Evolutionary conservation across 2,329 filamentous ascomycete species (phyloP), one percentile per base, ranked within the genome.

Genomic region (Aurifilum marmelostoma): DNA sequence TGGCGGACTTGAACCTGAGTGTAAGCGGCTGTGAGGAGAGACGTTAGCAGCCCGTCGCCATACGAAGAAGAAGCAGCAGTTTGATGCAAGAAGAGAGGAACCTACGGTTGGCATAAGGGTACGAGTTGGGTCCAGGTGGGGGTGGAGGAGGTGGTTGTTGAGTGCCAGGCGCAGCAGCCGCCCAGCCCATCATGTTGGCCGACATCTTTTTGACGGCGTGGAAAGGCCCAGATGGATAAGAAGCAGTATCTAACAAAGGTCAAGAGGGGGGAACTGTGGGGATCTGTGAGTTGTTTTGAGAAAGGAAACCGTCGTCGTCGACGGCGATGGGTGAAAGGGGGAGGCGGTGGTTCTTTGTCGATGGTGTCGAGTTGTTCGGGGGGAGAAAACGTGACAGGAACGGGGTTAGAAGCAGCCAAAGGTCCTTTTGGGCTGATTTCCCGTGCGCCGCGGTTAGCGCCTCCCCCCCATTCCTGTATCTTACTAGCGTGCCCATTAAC

Each of bases 1-100:
- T 88, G 87, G 74, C 88, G 87, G 75, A 89, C 87, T 79, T 86
- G 83, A 72, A 90, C 88, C 72, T 87, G 81, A 70, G 86, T 88
- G 75, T 86, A 90, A 70, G 88, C 87, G 75, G 86, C 84, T 72
- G 83, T 82, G 80, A 75, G 73, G 61, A 34, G 73, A 59, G 37
- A n/a, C 12, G 67, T 69, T 32, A 71, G 64, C 39, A 7, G 2
- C n/a, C 37, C n/a, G 41, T 12, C 29, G 12, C 39, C 29, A 47
- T 37, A 8, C 7, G 16, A 24, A 5, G 29, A 63, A 37, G 65
- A 63, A 56, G n/a, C n/a, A n/a, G n/a, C n/a, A n/a, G n/a, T n/a
- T n/a, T n/a, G n/a, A n/a, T n/a, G n/a, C n/a, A n/a, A n/a, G n/a
- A 69, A 61, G 27, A 18, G 37, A 14, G 24, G 34, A 21, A 78